phyloP scores from a whole-genome alignment of 257 asterid species.

The Ajuga chamaepitys region DNA sequence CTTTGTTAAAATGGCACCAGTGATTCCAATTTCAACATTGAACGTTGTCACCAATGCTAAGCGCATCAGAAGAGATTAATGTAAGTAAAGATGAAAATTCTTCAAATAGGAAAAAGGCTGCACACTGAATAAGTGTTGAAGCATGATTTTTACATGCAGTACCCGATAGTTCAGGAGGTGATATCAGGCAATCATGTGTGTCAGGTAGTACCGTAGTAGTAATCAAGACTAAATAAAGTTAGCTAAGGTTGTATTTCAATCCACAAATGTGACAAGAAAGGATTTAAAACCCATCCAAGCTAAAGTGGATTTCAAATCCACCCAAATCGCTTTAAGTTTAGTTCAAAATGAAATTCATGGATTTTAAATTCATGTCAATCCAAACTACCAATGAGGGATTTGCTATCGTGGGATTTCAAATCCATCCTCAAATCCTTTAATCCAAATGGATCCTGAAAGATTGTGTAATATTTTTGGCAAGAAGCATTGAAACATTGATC shows the following conservation, averaged over 20 bases:
- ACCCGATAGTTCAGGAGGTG: not conserved
- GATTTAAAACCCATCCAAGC: too few species aligned
- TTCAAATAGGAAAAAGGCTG: not conserved
- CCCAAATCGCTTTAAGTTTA: too few species aligned
- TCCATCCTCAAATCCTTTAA: too few species aligned
- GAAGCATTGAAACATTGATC: not conserved
- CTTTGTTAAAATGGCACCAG: slow-evolving; percentile 96
- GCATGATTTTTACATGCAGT: not conserved
- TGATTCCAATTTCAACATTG: slow-evolving; percentile 96
- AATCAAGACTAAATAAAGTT: not conserved
- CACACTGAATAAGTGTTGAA: not conserved
- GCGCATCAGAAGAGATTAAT: slow-evolving; percentile 16
- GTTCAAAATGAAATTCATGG: too few species aligned
- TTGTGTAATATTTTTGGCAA: not conserved
- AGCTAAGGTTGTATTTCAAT: too few species aligned
- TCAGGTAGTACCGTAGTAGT: slow-evolving; percentile 1
- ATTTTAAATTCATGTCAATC: too few species aligned
- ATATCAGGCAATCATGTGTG: not conserved
- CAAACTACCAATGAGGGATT: too few species aligned
- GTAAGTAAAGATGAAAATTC: slow-evolving; percentile 15
- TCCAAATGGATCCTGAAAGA: too few species aligned
- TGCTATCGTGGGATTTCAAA: too few species aligned
- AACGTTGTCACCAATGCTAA: slow-evolving; percentile 89
- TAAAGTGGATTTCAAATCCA: too few species aligned
- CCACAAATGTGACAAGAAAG: too few species aligned